Percentiles rank a stretch among this genome's conserved stretches.
These are phyloP conservation scores for Russula olivacea DNA, from an alignment of 768 basidiomycete species.

Conservation along the genomic window DNA sequence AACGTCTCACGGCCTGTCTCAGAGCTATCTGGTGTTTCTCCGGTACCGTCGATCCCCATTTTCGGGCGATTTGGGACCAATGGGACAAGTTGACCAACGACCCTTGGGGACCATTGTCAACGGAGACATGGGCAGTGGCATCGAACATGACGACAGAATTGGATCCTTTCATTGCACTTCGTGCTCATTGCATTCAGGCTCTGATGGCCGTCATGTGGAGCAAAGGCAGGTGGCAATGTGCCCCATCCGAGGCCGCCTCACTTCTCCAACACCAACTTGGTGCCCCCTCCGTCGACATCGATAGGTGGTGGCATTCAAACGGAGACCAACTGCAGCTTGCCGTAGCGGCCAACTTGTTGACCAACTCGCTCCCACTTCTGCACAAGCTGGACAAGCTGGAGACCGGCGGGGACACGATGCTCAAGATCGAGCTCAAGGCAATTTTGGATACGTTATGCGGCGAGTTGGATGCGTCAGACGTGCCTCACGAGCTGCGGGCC, in stretches of 20 bases:
- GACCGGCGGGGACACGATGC: background rate
- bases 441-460: conserved; percentile 13
- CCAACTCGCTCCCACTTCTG: conserved; percentile 1
- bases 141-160: background rate
- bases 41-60: background rate
- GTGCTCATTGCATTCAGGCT: conserved; percentile 13
- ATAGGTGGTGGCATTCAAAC: background rate
- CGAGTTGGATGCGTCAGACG: background rate
- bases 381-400: background rate
- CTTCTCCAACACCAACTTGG: conserved; percentile 13
- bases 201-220: conserved; percentile 4
- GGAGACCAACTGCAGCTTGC: conserved; percentile 5
- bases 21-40: conserved; percentile 14
- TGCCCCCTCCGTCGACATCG: background rate
- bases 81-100: conserved; percentile 2
- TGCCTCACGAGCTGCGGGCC: conserved; percentile 1
- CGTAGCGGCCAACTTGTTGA: conserved; percentile 6
- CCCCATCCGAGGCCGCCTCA: background rate
- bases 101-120: conserved; percentile 12
- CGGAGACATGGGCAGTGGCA: conserved; percentile 10
- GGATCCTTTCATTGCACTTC: conserved; percentile 4
- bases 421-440: conserved; percentile 9
- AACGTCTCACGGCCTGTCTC: conserved; percentile 11
- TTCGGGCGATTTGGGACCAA: conserved; percentile 1
- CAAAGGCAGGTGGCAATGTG: conserved; percentile 11